Evolutionary conservation across 176 grass and related monocot species (phyloP), one percentile per base, ranked within the genome.

Genomic region (Musa troglodytarum): DNA sequence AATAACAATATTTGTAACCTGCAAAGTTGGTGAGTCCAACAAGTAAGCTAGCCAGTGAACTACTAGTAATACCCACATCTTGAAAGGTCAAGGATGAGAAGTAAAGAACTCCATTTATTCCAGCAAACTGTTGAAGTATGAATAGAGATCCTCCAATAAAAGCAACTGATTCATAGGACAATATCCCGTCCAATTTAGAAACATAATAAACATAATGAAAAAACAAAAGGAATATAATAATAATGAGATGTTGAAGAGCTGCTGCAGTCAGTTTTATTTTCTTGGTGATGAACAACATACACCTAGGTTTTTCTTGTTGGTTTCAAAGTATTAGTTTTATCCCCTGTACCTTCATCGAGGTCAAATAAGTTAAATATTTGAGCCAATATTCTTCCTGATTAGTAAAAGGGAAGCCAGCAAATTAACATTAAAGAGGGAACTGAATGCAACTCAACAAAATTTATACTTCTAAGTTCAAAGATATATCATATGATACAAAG

Each of bases 51-150:
- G 90, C 86, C 79, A 99, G 87, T 82, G 87, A 85, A 84, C 84
- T 66, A 68, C 84, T 91, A 15, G 86, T 89, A 82, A 99, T 94
- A 54, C 95, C 95, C 79, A 94, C 95, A 89, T 93, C 90, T 83
- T 82, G 88, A 74, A 99, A 99, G 85, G 95, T 99, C 57, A 99
- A 88, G 81, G 95, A 99, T 61, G 90, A 99, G 81, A 99, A 99
- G 78, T 99, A 99, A 72, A 99, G 88, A 84, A 99, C 95, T 54
- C 95, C 95, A 91, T 99, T 99, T 87, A 99, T 94, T 89, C 95
- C 95, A 91, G 95, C 86, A 89, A 99, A 94, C 72, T 99, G 95
- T 85, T 99, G 95, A 58, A 99, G 90, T 83, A 99, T 89, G 86
- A 99, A 99, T 78, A 99, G 86, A 69, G 90, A 77, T 71, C 95